Conservation (phyloP, 2,329 filamentous ascomycete species). For the Trichoderma lentiforme region DNA sequence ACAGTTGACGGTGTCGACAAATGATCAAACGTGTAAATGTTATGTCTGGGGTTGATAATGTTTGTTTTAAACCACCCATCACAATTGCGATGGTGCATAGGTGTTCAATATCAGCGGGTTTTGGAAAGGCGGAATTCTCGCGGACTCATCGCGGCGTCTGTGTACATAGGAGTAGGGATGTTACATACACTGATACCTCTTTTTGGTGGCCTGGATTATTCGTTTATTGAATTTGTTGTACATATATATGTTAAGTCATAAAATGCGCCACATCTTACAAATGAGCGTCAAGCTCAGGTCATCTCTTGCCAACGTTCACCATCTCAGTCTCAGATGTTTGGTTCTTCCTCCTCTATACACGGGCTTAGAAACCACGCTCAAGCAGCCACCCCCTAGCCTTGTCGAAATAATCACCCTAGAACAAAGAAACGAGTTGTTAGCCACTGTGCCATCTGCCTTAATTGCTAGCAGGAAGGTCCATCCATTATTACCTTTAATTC, state of each 20-base stretch:
- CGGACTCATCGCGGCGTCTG: slow-evolving; percentile 17
- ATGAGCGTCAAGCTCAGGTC: background rate
- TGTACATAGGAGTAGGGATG: slow-evolving; percentile 27
- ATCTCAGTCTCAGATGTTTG: background rate
- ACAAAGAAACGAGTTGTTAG: background rate
- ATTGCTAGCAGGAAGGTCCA: background rate
- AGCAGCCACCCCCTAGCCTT: slow-evolving; percentile 33
- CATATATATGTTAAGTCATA: slow-evolving; percentile 19
- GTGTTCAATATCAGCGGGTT: slow-evolving; percentile 19
- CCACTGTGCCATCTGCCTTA: background rate
- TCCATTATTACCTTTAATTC: slow-evolving; percentile 61
- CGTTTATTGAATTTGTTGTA: slow-evolving; percentile 17
- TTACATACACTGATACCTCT: slow-evolving; percentile 28
- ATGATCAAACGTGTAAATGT: slow-evolving; percentile 21
- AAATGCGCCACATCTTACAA: slow-evolving; percentile 17
- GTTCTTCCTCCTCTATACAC: background rate
- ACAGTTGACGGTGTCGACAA: slow-evolving; percentile 12
- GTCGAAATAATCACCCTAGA: slow-evolving; percentile 34
- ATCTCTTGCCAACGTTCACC: background rate
- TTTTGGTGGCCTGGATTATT: slow-evolving; percentile 18
- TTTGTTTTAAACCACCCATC: slow-evolving; percentile 17
- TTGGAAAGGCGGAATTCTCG: slow-evolving; percentile 21
- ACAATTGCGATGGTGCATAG: slow-evolving; percentile 24
- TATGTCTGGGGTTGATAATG: slow-evolving; percentile 17
- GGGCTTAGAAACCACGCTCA: slow-evolving; percentile 34